Percentiles rank a stretch among this genome's conserved stretches.
Evolutionary conservation across 2,329 filamentous ascomycete genomes (phyloP).

Genomic region (Aspergillus novofumigatus): DNA sequence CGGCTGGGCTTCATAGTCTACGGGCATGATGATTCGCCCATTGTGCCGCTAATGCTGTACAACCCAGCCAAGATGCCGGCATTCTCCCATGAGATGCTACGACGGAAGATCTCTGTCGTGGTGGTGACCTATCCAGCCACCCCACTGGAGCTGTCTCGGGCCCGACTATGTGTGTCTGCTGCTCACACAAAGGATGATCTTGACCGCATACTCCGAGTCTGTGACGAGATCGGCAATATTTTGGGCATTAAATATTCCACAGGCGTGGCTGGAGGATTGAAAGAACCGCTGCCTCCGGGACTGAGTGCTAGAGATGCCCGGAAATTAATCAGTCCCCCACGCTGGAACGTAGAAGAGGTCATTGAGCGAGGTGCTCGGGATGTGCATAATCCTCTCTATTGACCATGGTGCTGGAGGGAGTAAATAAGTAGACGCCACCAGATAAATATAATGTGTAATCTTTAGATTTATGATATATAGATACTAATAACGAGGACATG

Average conservation of each 20-base stretch:
- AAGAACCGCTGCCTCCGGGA: slow-evolving; percentile 54
- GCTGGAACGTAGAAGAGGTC: slow-evolving; percentile 73
- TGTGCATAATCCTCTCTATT: slow-evolving; percentile 65
- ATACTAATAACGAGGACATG: not conserved
- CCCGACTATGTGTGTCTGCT: slow-evolving; percentile 86
- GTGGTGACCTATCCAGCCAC: slow-evolving; percentile 94
- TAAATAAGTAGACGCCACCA: not conserved
- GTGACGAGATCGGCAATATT: slow-evolving; percentile 82
- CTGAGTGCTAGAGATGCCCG: not conserved
- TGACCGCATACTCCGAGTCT: slow-evolving; percentile 80
- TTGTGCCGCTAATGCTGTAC: slow-evolving; percentile 88
- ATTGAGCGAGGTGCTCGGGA: slow-evolving; percentile 67
- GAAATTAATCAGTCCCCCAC: slow-evolving; percentile 60
- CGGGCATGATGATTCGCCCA: slow-evolving; percentile 92
- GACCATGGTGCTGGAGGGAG: slow-evolving; percentile 15
- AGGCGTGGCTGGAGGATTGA: slow-evolving; percentile 79
- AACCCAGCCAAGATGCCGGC: slow-evolving; percentile 95
- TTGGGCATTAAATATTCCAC: slow-evolving; percentile 91
- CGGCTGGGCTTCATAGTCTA: slow-evolving; percentile 90
- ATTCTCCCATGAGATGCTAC: slow-evolving; percentile 95
- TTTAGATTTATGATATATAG: not conserved
- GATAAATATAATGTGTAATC: not conserved
- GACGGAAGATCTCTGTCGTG: slow-evolving; percentile 91
- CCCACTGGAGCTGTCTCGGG: slow-evolving; percentile 84
- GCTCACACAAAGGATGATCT: slow-evolving; percentile 97